Conservation (phyloP, 1,284 basidiomycete genomes). For the Fomitopsis palustris region DNA sequence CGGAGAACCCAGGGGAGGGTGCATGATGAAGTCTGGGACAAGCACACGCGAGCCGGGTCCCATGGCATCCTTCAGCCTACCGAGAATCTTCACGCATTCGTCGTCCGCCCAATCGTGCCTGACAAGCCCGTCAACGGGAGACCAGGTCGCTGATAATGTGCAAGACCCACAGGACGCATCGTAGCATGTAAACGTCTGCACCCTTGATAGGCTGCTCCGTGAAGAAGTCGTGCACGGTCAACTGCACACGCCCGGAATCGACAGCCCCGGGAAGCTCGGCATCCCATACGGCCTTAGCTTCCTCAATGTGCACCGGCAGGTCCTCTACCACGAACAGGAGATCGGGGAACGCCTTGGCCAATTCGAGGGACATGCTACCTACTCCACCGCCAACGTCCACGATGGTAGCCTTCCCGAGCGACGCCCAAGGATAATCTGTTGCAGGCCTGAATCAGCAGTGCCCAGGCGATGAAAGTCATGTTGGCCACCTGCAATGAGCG, state of each 20-base stretch:
- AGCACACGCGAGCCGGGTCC: slow-evolving; percentile 9
- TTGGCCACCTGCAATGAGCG: not conserved
- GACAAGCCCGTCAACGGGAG: not conserved
- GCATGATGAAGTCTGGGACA: slow-evolving; percentile 6
- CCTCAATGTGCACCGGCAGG: slow-evolving; percentile 4
- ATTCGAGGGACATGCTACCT: slow-evolving; percentile 12
- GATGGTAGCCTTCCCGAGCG: slow-evolving; percentile 8
- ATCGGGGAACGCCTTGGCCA: slow-evolving; percentile 10
- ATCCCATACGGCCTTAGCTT: slow-evolving; percentile 10
- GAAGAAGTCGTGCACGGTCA: slow-evolving; percentile 30
- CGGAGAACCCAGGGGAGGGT: slow-evolving; percentile 7
- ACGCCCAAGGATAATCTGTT: slow-evolving; percentile 16
- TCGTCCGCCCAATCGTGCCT: slow-evolving; percentile 16
- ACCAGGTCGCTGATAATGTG: not conserved
- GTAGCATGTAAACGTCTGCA: slow-evolving; percentile 22
- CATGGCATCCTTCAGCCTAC: slow-evolving; percentile 5
- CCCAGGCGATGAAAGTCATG: not conserved
- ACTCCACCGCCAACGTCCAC: slow-evolving; percentile 21
- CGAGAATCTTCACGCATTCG: slow-evolving; percentile 9
- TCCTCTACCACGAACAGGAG: slow-evolving; percentile 22
- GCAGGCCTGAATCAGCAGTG: no score
- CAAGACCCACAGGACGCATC: not conserved
- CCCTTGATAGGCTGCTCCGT: slow-evolving; percentile 24
- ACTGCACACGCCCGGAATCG: not conserved
- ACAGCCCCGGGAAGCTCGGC: slow-evolving; percentile 6